These are phyloP conservation scores for Ophiostoma sp. DNA, from an alignment of 2,329 filamentous ascomycete genomes.

Conservation along the genomic window DNA sequence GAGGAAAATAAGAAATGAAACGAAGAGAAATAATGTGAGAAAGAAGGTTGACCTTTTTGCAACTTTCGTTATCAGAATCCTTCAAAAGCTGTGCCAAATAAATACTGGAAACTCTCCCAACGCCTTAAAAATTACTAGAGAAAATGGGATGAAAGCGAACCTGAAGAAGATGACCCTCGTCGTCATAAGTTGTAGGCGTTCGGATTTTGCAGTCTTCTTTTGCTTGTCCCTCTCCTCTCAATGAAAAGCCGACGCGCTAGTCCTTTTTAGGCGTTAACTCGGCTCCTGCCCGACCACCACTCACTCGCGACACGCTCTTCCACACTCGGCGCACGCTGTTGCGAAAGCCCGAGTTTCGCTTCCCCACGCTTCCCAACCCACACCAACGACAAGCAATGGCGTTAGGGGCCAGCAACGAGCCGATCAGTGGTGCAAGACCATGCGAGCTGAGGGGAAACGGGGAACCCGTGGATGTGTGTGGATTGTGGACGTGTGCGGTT, in stretches of 20 bases:
- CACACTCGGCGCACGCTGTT: conserved; percentile 23
- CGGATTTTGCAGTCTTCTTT: background rate
- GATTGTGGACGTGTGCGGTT: background rate
- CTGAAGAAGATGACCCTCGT: background rate
- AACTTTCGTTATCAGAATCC: background rate
- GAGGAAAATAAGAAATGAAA: background rate
- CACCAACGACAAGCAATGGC: background rate
- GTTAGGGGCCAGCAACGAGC: conserved; percentile 1
- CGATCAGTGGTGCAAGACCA: conserved; percentile 18
- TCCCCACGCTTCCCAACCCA: background rate
- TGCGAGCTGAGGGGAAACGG: conserved; percentile 16
- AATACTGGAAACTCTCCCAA: background rate
- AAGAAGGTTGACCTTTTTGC: background rate
- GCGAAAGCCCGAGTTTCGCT: conserved; percentile 26
- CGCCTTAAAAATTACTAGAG: background rate
- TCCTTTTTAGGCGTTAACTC: background rate
- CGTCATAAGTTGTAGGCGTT: conserved; percentile 9
- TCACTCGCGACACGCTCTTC: background rate
- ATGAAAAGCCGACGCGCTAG: conserved; percentile 8
- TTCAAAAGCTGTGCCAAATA: background rate
- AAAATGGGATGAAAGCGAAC: background rate
- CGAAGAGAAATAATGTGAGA: background rate
- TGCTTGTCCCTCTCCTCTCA: background rate
- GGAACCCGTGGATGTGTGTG: background rate
- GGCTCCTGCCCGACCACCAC: conserved; percentile 5